Conservation (phyloP, 768 basidiomycete species). For the Tricholoma bakamatsutake region DNA sequence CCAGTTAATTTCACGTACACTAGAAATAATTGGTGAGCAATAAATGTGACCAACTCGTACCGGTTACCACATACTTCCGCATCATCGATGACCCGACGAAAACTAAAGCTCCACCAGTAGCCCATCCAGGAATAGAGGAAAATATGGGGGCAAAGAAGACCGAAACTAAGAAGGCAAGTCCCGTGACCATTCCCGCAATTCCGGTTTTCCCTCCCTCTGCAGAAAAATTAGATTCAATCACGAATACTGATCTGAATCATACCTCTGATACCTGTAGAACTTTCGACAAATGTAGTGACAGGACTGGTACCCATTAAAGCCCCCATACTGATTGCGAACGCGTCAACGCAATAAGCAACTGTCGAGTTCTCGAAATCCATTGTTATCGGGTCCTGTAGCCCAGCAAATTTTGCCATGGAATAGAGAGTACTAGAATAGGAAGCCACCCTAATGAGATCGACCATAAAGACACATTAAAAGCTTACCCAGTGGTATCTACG, state of each 20-base stretch:
- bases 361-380: slow-evolving; percentile 84
- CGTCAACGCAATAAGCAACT: slow-evolving; percentile 78
- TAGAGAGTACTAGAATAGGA: slow-evolving; percentile 67
- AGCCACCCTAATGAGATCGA: background rate
- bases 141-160: slow-evolving; percentile 89
- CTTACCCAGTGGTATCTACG: slow-evolving; percentile 44
- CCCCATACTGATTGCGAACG: slow-evolving; percentile 76
- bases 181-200: slow-evolving; percentile 66
- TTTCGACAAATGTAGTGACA: slow-evolving; percentile 79
- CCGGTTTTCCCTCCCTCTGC: slow-evolving; percentile 86
- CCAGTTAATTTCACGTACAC: slow-evolving; percentile 87
- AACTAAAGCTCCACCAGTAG: slow-evolving; percentile 79
- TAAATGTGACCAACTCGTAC: background rate
- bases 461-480: background rate
- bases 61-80: slow-evolving; percentile 47
- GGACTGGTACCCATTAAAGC: slow-evolving; percentile 76
- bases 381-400: slow-evolving; percentile 75
- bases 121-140: slow-evolving; percentile 82
- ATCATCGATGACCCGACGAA: slow-evolving; percentile 90
- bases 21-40: slow-evolving; percentile 15
- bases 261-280: slow-evolving; percentile 75
- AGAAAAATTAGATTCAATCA: background rate
- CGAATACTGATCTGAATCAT: slow-evolving; percentile 5
- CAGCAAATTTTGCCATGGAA: slow-evolving; percentile 88
- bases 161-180: slow-evolving; percentile 73